phyloP scores from a whole-genome alignment of 2,329 filamentous ascomycete genomes.

The Erysiphe neolycopersici region DNA sequence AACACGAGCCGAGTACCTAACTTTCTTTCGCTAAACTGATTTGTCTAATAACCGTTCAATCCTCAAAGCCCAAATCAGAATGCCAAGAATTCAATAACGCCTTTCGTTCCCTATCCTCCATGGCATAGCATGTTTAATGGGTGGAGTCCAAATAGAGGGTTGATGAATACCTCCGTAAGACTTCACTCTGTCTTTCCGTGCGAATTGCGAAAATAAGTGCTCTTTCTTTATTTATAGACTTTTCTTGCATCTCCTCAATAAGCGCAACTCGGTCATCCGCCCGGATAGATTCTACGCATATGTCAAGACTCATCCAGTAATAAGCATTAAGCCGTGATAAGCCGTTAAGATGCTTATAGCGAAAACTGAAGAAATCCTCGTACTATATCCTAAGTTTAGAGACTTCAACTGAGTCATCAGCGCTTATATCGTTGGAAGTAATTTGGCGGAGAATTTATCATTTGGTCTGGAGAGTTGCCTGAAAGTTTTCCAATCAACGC shows the following conservation, averaged over 20 bases:
- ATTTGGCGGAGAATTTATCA: neutral
- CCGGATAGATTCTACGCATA: neutral
- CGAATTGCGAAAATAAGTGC: neutral
- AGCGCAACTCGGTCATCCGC: neutral
- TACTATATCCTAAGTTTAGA: neutral
- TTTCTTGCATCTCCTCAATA: neutral
- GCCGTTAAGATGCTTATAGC: neutral
- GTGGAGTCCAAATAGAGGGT: neutral
- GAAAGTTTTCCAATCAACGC: neutral
- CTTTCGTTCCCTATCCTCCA: neutral
- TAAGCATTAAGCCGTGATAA: neutral
- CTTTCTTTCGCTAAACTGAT: too few species aligned
- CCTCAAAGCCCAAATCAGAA: too few species aligned
- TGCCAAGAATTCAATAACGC: neutral
- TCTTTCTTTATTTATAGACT: neutral
- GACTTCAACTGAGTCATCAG: neutral
- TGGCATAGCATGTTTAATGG: neutral
- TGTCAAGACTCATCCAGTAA: neutral
- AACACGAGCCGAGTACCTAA: too few species aligned
- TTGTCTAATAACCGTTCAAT: too few species aligned
- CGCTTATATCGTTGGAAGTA: neutral
- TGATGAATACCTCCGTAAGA: neutral
- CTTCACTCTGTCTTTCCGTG: neutral
- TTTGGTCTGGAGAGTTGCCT: neutral
- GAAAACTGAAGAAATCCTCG: neutral